A percentile compares a stretch with the other conserved stretches of the same genome.
These are phyloP conservation scores for Aureobasidium pullulans DNA, from an alignment of 2,329 filamentous ascomycete species.

Conservation along the genomic window DNA sequence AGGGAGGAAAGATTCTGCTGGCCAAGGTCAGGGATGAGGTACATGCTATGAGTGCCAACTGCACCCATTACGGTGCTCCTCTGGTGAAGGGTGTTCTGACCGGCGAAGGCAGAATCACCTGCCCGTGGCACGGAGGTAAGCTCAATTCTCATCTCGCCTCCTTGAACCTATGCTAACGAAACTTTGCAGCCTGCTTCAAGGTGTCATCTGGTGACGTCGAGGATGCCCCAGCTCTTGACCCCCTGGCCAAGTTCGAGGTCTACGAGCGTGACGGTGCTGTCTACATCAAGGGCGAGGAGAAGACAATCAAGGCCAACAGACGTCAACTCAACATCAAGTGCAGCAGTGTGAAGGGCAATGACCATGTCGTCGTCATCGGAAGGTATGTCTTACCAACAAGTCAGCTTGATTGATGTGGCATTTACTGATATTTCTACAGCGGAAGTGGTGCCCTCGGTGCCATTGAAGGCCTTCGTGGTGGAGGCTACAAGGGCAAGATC, in stretches of 20 bases:
- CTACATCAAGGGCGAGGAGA: slow-evolving; percentile 75
- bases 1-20: slow-evolving; percentile 77
- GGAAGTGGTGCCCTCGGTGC: slow-evolving; percentile 78
- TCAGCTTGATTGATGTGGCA: neutral
- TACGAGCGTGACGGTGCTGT: slow-evolving; percentile 73
- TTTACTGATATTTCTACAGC: slow-evolving; percentile 29
- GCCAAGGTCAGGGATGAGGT: slow-evolving; percentile 69
- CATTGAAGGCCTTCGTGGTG: slow-evolving; percentile 73
- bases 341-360: slow-evolving; percentile 39
- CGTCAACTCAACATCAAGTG: slow-evolving; percentile 69
- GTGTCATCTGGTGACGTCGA: slow-evolving; percentile 85
- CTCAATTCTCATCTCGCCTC: slow-evolving; percentile 5
- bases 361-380: slow-evolving; percentile 77
- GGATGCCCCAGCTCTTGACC: slow-evolving; percentile 83
- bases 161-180: slow-evolving; percentile 37
- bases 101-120: slow-evolving; percentile 74
- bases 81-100: slow-evolving; percentile 79
- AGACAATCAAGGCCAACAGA: slow-evolving; percentile 67
- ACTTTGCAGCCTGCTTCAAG: slow-evolving; percentile 84
- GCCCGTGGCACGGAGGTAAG: slow-evolving; percentile 91
- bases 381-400: slow-evolving; percentile 38
- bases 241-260: slow-evolving; percentile 75
- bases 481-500: slow-evolving; percentile 71
- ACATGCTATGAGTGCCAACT: slow-evolving; percentile 75
- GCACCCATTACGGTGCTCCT: slow-evolving; percentile 87